Base-by-base conservation (phyloP, 805 yeast genomes). In the Alloascoidea africana region DNA sequence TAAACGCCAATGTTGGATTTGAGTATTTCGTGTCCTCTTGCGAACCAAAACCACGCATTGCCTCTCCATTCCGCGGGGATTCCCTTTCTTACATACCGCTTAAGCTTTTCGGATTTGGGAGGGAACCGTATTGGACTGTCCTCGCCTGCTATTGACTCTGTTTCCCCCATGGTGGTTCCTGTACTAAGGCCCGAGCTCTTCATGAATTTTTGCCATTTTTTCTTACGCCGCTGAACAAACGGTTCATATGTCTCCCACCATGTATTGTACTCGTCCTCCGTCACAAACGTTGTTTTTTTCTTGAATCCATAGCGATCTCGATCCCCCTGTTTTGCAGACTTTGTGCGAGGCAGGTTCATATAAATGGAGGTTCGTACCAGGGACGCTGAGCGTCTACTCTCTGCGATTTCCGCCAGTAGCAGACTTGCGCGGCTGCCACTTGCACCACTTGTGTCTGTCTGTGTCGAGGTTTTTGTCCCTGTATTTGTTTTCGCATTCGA, bases 1-100 rank as follows among this genome's bases (percentile, higher is more conserved):
- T 87, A 91, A 2, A 82, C 67, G 1, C 94, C 95, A 13, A 60
- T 61, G 45, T 69, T 73, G 40, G 85, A 56, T 45, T 67, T 68
- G n/a, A 59, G 57, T 32, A 47, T 43, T 38, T 82, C 91, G 39
- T 75, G 68, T 2, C 97, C 98, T 17, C 76, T 76, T 5, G 94
- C 94, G 55, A 83, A 89, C 62, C 75, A 78, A 66, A 91, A 89
- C 98, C 98, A 89, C 0, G 96, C 96, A 45, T 73, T 71, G 1
- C 98, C 98, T 46, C 98, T 64, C 96, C 96, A 89, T 52, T 85
- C 96, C 0, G 95, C 87, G 0, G 98, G 97, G 6, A 89, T 77
- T 8, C 98, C 98, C 53, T 82, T 82, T 39, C 96, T 68, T 8
- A 91, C 73, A 49, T 83, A 77, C 41, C 93, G 68, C 50, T 81